phyloP scores from a whole-genome alignment of 371 early-diverging fungal species.

The Mortierella sp. region DNA sequence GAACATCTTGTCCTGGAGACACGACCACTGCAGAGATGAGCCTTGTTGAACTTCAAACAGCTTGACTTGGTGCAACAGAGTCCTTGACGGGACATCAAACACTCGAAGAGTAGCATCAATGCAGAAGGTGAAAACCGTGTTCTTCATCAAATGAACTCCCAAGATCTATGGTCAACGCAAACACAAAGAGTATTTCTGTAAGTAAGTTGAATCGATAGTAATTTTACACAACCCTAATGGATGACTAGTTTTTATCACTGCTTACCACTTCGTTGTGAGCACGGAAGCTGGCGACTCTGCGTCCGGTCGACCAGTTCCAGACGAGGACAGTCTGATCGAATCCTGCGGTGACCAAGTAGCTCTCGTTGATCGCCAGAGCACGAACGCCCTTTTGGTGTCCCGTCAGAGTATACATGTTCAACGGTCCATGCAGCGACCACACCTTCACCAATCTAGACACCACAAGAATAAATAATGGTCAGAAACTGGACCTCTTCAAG shows the following conservation, averaged over 20 bases:
- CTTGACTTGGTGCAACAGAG: slow-evolving; percentile 43
- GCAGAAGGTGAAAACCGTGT: slow-evolving; percentile 43
- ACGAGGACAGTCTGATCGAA: slow-evolving; percentile 47
- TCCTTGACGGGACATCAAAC: slow-evolving; percentile 44
- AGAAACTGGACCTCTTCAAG: no score
- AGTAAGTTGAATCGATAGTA: no score
- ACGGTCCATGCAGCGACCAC: slow-evolving; percentile 48
- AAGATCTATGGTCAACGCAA: slow-evolving; percentile 24
- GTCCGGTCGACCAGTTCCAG: slow-evolving; percentile 40
- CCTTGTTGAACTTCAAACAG: slow-evolving; percentile 40
- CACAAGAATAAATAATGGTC: no score
- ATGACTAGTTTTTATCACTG: no score
- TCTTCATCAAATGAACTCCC: slow-evolving; percentile 34
- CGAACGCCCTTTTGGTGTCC: slow-evolving; percentile 54
- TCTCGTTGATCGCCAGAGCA: slow-evolving; percentile 43
- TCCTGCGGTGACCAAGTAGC: slow-evolving; percentile 42
- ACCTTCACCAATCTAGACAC: slow-evolving; percentile 47
- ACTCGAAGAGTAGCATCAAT: slow-evolving; percentile 46
- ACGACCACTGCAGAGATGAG: slow-evolving; percentile 42
- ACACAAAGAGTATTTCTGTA: not conserved
- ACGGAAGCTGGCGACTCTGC: slow-evolving; percentile 43
- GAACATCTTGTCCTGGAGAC: slow-evolving; percentile 28
- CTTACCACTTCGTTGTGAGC: slow-evolving; percentile 51
- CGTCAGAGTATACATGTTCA: slow-evolving; percentile 35
- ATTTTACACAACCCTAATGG: not conserved